Percentiles rank a stretch among this genome's conserved stretches.
These are phyloP conservation scores for Kalmusia sp. DNA, from an alignment of 2,329 filamentous ascomycete genomes.

Conservation along the genomic window DNA sequence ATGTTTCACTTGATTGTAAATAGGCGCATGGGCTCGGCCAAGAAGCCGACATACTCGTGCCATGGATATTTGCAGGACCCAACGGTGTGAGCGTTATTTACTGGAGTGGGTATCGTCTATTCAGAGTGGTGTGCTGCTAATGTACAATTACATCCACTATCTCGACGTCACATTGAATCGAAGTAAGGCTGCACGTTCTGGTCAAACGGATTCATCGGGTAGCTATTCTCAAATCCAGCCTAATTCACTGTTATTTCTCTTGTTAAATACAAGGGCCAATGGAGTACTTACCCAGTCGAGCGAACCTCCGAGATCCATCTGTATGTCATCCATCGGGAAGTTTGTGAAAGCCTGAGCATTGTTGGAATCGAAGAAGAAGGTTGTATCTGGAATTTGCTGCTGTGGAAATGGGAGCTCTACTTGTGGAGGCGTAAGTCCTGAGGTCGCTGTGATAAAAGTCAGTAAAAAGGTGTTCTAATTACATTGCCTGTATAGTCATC, in stretches of 20 bases:
- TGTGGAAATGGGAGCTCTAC: not conserved
- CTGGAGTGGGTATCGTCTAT: not conserved
- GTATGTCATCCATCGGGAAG: constrained; percentile 24
- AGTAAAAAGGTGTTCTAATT: not conserved
- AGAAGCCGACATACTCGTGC: too few species aligned
- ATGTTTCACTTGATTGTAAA: too few species aligned
- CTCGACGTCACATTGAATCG: not conserved
- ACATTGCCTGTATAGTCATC: not conserved
- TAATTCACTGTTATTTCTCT: not conserved
- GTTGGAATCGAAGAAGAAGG: constrained; percentile 25
- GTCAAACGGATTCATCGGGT: constrained; percentile 15
- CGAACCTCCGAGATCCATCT: constrained; percentile 32
- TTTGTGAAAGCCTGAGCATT: constrained; percentile 6
- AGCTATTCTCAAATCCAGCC: constrained; percentile 20
- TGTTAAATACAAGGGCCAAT: not conserved
- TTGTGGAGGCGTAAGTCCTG: not conserved
- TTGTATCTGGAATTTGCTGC: not conserved
- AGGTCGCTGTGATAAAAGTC: not conserved
- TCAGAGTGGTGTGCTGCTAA: not conserved
- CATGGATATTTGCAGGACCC: too few species aligned
- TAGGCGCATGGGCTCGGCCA: too few species aligned
- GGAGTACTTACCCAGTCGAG: constrained; percentile 32
- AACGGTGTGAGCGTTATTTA: too few species aligned
- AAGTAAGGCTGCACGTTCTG: constrained; percentile 6
- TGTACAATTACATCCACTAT: not conserved